Conservation (phyloP, 2,329 filamentous ascomycete species). For the Alternaria longipes region DNA sequence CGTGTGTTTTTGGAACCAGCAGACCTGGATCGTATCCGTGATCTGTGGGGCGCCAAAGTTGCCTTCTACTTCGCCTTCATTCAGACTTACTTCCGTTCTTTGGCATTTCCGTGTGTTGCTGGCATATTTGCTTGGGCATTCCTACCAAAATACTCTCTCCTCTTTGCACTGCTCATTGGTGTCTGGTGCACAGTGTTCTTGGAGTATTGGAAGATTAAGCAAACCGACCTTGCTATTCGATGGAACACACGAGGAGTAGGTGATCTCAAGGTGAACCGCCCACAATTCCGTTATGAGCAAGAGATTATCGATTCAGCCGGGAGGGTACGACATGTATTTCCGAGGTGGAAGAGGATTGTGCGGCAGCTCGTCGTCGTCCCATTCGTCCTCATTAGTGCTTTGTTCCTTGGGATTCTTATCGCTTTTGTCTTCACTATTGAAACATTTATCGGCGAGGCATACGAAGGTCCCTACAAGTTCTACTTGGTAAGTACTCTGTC, state of each 20-base stretch:
- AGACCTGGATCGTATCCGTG: slow-evolving; percentile 77
- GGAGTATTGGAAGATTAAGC: slow-evolving; percentile 49
- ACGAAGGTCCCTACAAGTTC: slow-evolving; percentile 44
- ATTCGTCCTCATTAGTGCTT: slow-evolving; percentile 39
- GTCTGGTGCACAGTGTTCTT: slow-evolving; percentile 48
- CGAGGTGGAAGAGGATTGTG: slow-evolving; percentile 41
- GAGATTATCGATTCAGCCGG: slow-evolving; percentile 38
- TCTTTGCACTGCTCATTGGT: slow-evolving; percentile 43
- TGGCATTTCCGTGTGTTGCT: slow-evolving; percentile 42
- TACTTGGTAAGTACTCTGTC: slow-evolving; percentile 30
- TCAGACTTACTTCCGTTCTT: slow-evolving; percentile 44
- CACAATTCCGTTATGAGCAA: slow-evolving; percentile 40
- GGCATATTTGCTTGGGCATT: slow-evolving; percentile 45
- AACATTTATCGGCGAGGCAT: slow-evolving; percentile 46
- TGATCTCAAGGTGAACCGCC: slow-evolving; percentile 42
- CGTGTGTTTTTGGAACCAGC: slow-evolving; percentile 72
- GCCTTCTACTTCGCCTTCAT: slow-evolving; percentile 51
- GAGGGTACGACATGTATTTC: slow-evolving; percentile 38
- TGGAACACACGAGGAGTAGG: slow-evolving; percentile 46
- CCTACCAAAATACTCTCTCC: slow-evolving; percentile 42
- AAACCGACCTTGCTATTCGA: slow-evolving; percentile 44
- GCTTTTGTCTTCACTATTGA: slow-evolving; percentile 43
- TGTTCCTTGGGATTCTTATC: slow-evolving; percentile 41
- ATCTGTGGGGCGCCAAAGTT: slow-evolving; percentile 77
- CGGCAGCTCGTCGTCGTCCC: slow-evolving; percentile 45